These are phyloP conservation scores for Boletellus ananiceps DNA, from an alignment of 768 basidiomycete species.

Conservation along the genomic window DNA sequence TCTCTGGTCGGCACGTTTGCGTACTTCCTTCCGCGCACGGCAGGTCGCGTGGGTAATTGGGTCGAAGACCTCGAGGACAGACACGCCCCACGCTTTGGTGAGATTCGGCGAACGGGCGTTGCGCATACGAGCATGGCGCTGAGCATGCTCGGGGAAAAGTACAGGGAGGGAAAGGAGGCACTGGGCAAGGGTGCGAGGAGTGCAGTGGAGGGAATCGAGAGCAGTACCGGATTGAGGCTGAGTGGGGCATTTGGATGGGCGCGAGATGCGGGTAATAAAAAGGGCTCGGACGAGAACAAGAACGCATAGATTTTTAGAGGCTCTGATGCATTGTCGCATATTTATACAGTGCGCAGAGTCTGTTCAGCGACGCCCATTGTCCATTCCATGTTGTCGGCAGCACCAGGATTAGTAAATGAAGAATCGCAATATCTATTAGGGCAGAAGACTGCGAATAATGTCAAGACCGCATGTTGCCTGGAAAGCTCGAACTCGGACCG, in stretches of 20 bases:
- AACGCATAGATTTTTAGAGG: constrained; percentile 6
- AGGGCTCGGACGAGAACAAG: constrained; percentile 13
- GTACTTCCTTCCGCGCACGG: constrained; percentile 86
- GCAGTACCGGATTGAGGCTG: constrained; percentile 69
- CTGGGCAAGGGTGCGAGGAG: constrained; percentile 42
- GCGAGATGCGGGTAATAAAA: constrained; percentile 11
- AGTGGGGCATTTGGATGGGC: constrained; percentile 52
- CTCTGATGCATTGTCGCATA: not conserved
- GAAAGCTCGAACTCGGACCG: too few relatives aligned
- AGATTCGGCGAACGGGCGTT: constrained; percentile 61
- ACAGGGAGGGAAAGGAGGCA: constrained; percentile 42
- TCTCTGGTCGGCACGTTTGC: constrained; percentile 65
- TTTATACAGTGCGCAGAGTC: too few relatives aligned
- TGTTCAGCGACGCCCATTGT: too few relatives aligned
- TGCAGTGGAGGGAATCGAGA: constrained; percentile 55
- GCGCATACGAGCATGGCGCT: constrained; percentile 58
- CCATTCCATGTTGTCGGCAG: too few relatives aligned
- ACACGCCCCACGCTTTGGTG: constrained; percentile 64
- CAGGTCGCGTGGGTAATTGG: constrained; percentile 63
- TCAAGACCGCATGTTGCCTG: not conserved
- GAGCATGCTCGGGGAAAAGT: constrained; percentile 51
- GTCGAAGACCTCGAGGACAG: constrained; percentile 63
- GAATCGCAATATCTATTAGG: too few relatives aligned
- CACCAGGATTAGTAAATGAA: too few relatives aligned
- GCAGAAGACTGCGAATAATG: too few relatives aligned